These are phyloP conservation scores for Picochlorum sp. DNA, from an alignment of 139 green algal species.

Conservation along the genomic window DNA sequence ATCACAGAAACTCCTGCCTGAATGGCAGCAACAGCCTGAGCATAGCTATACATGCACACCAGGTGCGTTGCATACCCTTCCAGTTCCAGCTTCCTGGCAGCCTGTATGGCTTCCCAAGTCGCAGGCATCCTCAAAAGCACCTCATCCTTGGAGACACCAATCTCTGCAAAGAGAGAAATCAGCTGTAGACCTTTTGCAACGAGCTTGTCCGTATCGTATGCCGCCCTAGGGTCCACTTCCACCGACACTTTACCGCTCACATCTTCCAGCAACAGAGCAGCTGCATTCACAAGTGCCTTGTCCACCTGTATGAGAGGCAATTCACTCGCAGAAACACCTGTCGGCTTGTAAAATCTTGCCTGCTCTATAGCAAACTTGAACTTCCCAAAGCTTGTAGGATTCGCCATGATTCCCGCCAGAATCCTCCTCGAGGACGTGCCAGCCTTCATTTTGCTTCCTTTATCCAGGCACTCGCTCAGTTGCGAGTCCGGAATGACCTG, in stretches of 20 bases:
- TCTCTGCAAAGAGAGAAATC: conserved; percentile 39
- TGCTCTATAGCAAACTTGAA: conserved; percentile 52
- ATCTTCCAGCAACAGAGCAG: conserved; percentile 41
- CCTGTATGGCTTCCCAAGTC: conserved; percentile 67
- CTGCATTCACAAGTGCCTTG: conserved; percentile 71
- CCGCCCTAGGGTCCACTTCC: conserved; percentile 61
- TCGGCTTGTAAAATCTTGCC: conserved; percentile 40
- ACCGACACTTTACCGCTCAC: conserved; percentile 62
- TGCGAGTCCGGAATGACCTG: conserved; percentile 39
- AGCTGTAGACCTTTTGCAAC: conserved; percentile 31
- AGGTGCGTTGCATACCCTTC: conserved; percentile 52
- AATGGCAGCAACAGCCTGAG: conserved; percentile 57
- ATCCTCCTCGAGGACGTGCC: conserved; percentile 40
- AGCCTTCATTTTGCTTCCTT: conserved; percentile 33
- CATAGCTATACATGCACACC: conserved; percentile 54
- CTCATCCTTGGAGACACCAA: conserved; percentile 33
- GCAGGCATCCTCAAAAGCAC: conserved; percentile 66
- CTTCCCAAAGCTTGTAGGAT: background rate
- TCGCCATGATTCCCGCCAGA: conserved; percentile 34
- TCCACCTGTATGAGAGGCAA: conserved; percentile 28
- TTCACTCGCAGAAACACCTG: background rate
- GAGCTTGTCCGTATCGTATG: conserved; percentile 44
- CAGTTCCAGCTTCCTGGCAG: conserved; percentile 48
- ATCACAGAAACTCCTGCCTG: conserved; percentile 66
- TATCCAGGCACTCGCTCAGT: background rate